These are phyloP conservation scores for Fusarium udum DNA, from an alignment of 2,329 filamentous ascomycete species.

Conservation along the genomic window DNA sequence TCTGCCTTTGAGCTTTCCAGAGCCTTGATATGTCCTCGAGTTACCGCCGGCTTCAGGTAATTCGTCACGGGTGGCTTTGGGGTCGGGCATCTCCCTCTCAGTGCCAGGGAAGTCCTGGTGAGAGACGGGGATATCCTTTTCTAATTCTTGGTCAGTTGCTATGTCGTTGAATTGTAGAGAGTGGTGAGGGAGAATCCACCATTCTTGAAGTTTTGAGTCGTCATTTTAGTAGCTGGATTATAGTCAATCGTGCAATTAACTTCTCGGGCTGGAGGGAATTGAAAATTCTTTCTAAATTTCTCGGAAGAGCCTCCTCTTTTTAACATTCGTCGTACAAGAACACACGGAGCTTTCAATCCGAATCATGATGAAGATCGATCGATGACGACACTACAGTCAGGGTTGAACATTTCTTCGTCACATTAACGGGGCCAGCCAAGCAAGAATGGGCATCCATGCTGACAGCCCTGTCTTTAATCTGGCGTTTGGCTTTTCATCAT, in stretches of 20 bases:
- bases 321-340: constrained; percentile 11
- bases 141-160: constrained; percentile 47
- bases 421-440: constrained; percentile 30
- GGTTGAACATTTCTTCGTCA: constrained; percentile 28
- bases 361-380: constrained; percentile 37
- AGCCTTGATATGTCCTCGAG: constrained; percentile 76
- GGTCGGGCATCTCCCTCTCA: constrained; percentile 44
- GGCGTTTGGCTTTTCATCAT: background rate
- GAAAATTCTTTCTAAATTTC: background rate
- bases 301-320: background rate
- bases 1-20: constrained; percentile 78
- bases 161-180: too few relatives aligned
- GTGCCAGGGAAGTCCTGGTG: constrained; percentile 45
- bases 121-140: constrained; percentile 41
- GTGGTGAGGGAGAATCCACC: constrained; percentile 9
- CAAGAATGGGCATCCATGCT: background rate
- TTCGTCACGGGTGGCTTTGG: constrained; percentile 67
- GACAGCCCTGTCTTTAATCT: background rate
- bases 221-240: constrained; percentile 25
- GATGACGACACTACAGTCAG: constrained; percentile 38
- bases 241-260: background rate
- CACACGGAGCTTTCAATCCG: constrained; percentile 34
- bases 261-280: background rate
- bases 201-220: constrained; percentile 37
- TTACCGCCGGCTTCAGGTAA: constrained; percentile 74